A percentile compares a stretch with the other conserved stretches of the same genome.
Evolutionary conservation across 768 basidiomycete species (phyloP).

Genomic region (Boletus patriciae): DNA sequence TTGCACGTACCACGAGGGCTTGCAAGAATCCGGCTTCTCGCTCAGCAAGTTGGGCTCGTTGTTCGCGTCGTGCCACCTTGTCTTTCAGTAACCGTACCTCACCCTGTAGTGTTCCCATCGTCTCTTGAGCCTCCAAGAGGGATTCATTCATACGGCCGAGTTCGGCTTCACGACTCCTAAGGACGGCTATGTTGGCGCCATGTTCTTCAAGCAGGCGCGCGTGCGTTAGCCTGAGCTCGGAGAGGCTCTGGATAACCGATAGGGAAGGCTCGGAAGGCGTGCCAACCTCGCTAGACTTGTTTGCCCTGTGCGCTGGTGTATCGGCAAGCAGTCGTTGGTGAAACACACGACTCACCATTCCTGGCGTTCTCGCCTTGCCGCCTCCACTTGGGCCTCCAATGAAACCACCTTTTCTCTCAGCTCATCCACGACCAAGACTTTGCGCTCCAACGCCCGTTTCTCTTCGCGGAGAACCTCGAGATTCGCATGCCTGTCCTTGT

Average conservation of each 20-base stretch:
- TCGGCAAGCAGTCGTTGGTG: neutral
- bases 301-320: constrained; percentile 35
- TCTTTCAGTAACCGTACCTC: constrained; percentile 42
- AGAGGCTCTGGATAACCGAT: constrained; percentile 54
- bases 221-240: constrained; percentile 59
- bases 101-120: constrained; percentile 35
- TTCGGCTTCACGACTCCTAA: constrained; percentile 55
- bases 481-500: constrained; percentile 57
- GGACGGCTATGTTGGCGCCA: constrained; percentile 53
- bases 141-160: constrained; percentile 41
- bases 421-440: constrained; percentile 49
- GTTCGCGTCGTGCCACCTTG: constrained; percentile 38
- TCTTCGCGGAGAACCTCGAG: constrained; percentile 75
- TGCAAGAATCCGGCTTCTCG: constrained; percentile 66
- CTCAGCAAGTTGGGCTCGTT: constrained; percentile 45
- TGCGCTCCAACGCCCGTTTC: constrained; percentile 61
- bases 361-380: constrained; percentile 53
- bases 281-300: constrained; percentile 33
- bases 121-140: constrained; percentile 37
- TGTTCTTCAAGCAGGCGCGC: constrained; percentile 67
- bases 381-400: constrained; percentile 67
- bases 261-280: constrained; percentile 49
- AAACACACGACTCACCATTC: constrained; percentile 48
- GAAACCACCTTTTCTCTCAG: constrained; percentile 54
- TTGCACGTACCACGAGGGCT: constrained; percentile 59